Evolutionary conservation across 2,329 filamentous ascomycete species (phyloP).

Genomic region (Aspergillus neotritici): DNA sequence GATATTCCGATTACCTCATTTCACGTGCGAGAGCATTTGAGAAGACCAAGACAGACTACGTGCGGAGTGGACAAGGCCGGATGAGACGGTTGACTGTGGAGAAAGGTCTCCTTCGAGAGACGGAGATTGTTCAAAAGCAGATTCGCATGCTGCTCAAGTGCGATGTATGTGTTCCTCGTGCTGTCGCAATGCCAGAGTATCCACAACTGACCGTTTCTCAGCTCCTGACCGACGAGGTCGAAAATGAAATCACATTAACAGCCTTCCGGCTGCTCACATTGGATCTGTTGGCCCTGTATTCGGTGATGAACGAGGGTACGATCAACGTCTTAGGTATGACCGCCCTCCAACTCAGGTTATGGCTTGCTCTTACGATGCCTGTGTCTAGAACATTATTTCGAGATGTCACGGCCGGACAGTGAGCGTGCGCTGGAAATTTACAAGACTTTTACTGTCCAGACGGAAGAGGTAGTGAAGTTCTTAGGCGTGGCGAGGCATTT

Average conservation of each 20-base stretch:
- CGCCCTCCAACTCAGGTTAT: neutral
- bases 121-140: conserved; percentile 83
- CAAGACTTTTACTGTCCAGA: conserved; percentile 84
- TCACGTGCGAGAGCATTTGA: conserved; percentile 76
- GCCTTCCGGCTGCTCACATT: conserved; percentile 88
- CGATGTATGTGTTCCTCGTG: conserved; percentile 58
- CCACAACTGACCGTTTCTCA: conserved; percentile 34
- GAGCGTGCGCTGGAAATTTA: conserved; percentile 89
- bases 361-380: conserved; percentile 9
- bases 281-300: conserved; percentile 83
- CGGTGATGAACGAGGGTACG: conserved; percentile 91
- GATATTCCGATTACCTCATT: conserved; percentile 81
- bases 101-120: conserved; percentile 87
- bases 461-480: conserved; percentile 86
- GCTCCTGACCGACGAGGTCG: conserved; percentile 80
- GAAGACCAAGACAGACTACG: conserved; percentile 84
- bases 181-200: neutral
- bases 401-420: conserved; percentile 92
- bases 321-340: conserved; percentile 86
- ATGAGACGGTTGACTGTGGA: conserved; percentile 83
- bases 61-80: conserved; percentile 72
- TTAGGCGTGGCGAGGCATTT: conserved; percentile 81
- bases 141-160: conserved; percentile 81
- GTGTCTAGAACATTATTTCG: conserved; percentile 80
- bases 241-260: conserved; percentile 94